Evolutionary conservation across 495 filamentous ascomycete genomes (phyloP).

Genomic region (Diplogelasinospora grovesii): DNA sequence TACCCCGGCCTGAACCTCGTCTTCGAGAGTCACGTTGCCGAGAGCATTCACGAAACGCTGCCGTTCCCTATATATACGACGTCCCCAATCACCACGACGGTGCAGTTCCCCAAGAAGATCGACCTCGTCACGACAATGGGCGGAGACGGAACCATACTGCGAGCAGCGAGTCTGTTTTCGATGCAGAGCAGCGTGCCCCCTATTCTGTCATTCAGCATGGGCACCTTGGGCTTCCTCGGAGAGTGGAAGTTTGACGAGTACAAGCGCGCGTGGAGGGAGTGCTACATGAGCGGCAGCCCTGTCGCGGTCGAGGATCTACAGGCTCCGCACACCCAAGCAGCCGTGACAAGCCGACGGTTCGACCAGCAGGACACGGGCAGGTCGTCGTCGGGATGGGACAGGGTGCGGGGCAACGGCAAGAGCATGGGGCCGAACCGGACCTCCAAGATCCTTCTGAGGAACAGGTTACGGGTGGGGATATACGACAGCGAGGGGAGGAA

Average conservation of each 20-base stretch:
- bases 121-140: conserved; percentile 86
- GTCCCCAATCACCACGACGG: conserved; percentile 23
- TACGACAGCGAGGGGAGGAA: conserved; percentile 57
- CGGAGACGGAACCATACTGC: conserved; percentile 92
- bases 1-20: conserved; percentile 79
- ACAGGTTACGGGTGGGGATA: conserved; percentile 76
- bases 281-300: conserved; percentile 82
- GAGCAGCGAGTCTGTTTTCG: conserved; percentile 84
- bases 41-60: conserved; percentile 64
- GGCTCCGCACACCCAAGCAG: conserved; percentile 38
- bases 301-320: conserved; percentile 40
- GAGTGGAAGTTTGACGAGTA: conserved; percentile 94
- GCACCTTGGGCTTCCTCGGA: conserved; percentile 86
- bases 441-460: conserved; percentile 75
- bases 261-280: conserved; percentile 82
- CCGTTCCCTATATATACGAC: conserved; percentile 71
- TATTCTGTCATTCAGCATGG: conserved; percentile 94
- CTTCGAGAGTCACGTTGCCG: conserved; percentile 70
- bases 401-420: conserved; percentile 73
- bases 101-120: conserved; percentile 54
- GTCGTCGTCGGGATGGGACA: conserved; percentile 49
- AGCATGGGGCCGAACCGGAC: conserved; percentile 68
- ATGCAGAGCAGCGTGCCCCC: conserved; percentile 77
- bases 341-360: conserved; percentile 13
- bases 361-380: conserved; percentile 11